Evolutionary conservation across 805 yeast species (phyloP).

Genomic region (Danielozyma ontarioensis): DNA sequence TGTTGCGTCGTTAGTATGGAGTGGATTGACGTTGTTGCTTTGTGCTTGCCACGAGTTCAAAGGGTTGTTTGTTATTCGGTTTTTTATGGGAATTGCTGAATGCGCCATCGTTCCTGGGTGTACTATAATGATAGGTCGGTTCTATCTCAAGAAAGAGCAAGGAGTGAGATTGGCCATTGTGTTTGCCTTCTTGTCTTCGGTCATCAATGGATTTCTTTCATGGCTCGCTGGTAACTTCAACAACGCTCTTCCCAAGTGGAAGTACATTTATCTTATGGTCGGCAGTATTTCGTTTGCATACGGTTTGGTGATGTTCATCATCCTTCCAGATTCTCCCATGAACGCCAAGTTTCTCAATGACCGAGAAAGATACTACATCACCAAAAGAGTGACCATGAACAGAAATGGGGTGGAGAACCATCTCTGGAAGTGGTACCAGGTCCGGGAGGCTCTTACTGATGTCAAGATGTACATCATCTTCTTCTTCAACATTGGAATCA

Average conservation of each 20-base stretch:
- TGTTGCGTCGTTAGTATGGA: conserved; percentile 13
- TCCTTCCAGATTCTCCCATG: conserved; percentile 14
- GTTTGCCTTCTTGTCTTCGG: conserved; percentile 15
- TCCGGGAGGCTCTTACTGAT: conserved; percentile 15
- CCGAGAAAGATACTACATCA: conserved; percentile 9
- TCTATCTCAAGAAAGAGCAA: conserved; percentile 13
- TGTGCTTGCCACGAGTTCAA: conserved; percentile 8
- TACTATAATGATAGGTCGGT: conserved; percentile 10
- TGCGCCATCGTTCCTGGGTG: conserved; percentile 15
- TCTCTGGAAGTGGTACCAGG: conserved; percentile 15
- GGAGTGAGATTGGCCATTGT: conserved; percentile 11
- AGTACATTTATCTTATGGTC: conserved; percentile 1
- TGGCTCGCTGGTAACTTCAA: conserved; percentile 13
- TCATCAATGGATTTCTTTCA: conserved; percentile 19
- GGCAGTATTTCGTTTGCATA: conserved; percentile 2
- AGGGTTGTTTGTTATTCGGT: conserved; percentile 11
- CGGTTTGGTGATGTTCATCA: conserved; percentile 6
- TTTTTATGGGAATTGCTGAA: conserved; percentile 25
- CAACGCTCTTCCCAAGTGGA: conserved; percentile 1
- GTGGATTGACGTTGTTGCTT: conserved; percentile 8
- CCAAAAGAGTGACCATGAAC: conserved; percentile 10
- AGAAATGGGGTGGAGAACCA: conserved; percentile 12
- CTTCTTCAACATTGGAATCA: conserved; percentile 18
- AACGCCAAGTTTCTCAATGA: conserved; percentile 12
- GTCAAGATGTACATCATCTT: conserved; percentile 14